Evolutionary conservation across 2,329 filamentous ascomycete genomes (phyloP).

Genomic region (Byssoonygena ceratinophila): DNA sequence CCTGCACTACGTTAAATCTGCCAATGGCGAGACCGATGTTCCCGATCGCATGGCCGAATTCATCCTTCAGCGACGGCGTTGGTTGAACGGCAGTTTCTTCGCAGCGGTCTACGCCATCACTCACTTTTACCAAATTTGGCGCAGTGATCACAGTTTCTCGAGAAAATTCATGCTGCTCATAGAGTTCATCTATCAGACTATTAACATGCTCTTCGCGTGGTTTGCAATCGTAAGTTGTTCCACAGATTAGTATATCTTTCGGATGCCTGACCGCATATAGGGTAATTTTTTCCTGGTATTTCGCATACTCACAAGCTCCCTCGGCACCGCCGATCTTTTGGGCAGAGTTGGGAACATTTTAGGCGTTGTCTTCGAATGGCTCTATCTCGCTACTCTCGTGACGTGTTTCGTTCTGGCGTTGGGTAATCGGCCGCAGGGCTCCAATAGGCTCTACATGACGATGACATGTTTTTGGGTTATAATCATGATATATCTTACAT

Average conservation of each 20-base stretch:
- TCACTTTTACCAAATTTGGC: slow-evolving; percentile 93
- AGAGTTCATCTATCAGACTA: slow-evolving; percentile 87
- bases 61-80: slow-evolving; percentile 88
- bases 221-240: slow-evolving; percentile 63
- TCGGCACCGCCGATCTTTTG: slow-evolving; percentile 59
- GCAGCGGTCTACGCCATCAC: slow-evolving; percentile 89
- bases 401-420: slow-evolving; percentile 92
- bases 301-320: slow-evolving; percentile 82
- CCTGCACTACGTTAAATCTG: slow-evolving; percentile 94
- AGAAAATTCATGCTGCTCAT: slow-evolving; percentile 83
- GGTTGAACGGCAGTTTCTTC: slow-evolving; percentile 98
- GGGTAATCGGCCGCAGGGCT: slow-evolving; percentile 89
- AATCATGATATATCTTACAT: slow-evolving; percentile 91
- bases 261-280: slow-evolving; percentile 21
- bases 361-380: slow-evolving; percentile 86
- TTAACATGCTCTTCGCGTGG: slow-evolving; percentile 97
- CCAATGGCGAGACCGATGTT: slow-evolving; percentile 92
- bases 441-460: slow-evolving; percentile 83
- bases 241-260: not conserved
- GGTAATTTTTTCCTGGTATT: slow-evolving; percentile 99
- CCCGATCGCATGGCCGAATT: slow-evolving; percentile 89
- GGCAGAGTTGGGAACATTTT: slow-evolving; percentile 69
- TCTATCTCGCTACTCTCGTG: slow-evolving; percentile 82
- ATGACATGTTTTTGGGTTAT: slow-evolving; percentile 98
- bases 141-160: slow-evolving; percentile 76